Base-by-base conservation (phyloP, 345 rosid genomes). In the Abelmoschus esculentus region DNA sequence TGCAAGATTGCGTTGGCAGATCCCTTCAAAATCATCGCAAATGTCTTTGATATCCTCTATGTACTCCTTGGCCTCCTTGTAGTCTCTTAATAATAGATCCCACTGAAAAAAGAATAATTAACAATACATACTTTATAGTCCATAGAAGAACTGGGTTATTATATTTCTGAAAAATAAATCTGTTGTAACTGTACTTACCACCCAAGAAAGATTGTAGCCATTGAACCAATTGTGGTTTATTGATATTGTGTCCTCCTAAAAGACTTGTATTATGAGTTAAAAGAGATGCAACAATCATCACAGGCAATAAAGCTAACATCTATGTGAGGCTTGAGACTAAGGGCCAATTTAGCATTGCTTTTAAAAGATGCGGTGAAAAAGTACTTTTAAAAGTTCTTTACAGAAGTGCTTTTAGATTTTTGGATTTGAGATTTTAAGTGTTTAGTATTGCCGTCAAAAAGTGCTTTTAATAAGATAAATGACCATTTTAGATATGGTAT, bases 181-280 rank as follows among this genome's bases (percentile, higher is more conserved):
- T 55, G 42, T 58, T 19, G 59, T 63, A 49, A 46, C 42, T 18
- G 57, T n/a, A 73, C 87, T 87, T 84, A 90, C 98, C 89, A 91
- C 96, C 84, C 95, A 89, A 61, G 86, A 81, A 77, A 93, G 75
- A 77, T 89, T 91, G 79, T 88, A 81, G 12, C 84, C 91, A 56
- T 93, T 91, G 82, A 91, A 86, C 98, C 98, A 91, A 70, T 91
- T 93, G 79, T 93, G 98, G 79, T 89, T 91, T 84, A 93, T 93
- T 17, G 96, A 90, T 81, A 91, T 82, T 3, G 96, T 88, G 59
- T 93, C 97, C 77, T 93, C 97, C 98, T 91, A 83, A 68, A 81
- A 82, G 69, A 14, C 13, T 26, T 12, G 40, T 31, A 17, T 5
- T 4, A 38, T 38, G 46, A 22, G 72, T 68, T 69, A 5, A 47